Percentiles rank a stretch among this genome's conserved stretches.
These are phyloP conservation scores for Ophiocordyceps camponoti-saundersi DNA, from an alignment of 2,329 filamentous ascomycete genomes.

Conservation along the genomic window DNA sequence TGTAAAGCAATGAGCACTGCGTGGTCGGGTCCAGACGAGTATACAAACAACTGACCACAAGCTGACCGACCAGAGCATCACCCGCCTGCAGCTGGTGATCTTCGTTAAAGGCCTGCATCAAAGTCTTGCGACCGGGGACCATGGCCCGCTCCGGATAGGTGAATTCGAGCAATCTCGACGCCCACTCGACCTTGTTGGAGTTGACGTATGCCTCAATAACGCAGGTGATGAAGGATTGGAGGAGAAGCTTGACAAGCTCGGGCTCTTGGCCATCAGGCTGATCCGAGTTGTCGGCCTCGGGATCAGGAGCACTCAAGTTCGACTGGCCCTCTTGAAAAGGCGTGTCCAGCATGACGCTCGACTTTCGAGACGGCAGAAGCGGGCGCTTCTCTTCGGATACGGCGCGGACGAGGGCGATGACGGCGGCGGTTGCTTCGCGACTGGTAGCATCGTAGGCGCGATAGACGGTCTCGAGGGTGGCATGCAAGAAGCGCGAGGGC, in stretches of 20 bases:
- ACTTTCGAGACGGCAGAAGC: constrained; percentile 39
- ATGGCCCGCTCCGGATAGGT: constrained; percentile 48
- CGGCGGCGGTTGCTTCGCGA: constrained; percentile 50
- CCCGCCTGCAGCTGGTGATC: constrained; percentile 42
- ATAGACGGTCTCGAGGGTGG: constrained; percentile 56
- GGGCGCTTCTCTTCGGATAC: constrained; percentile 52
- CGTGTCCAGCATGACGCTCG: constrained; percentile 37
- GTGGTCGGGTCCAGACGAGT: not conserved
- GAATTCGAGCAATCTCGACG: constrained; percentile 49
- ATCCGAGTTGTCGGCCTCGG: constrained; percentile 28
- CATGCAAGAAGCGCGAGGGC: constrained; percentile 63
- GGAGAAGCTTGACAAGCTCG: constrained; percentile 42
- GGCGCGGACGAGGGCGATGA: constrained; percentile 54
- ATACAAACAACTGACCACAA: constrained; percentile 35
- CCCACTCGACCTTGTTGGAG: constrained; percentile 41
- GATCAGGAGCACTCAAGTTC: constrained; percentile 39
- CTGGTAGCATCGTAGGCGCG: constrained; percentile 45
- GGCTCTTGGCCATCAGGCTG: constrained; percentile 34
- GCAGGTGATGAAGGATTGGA: constrained; percentile 66
- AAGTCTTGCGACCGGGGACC: constrained; percentile 40
- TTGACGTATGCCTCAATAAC: constrained; percentile 59
- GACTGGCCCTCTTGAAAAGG: constrained; percentile 35
- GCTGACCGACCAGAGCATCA: constrained; percentile 52
- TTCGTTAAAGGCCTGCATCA: constrained; percentile 46
- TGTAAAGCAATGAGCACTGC: constrained; percentile 13